Evolutionary conservation across 2,329 filamentous ascomycete species (phyloP), one percentile per base, ranked within the genome.

Genomic region (Calonectria ilicicola): DNA sequence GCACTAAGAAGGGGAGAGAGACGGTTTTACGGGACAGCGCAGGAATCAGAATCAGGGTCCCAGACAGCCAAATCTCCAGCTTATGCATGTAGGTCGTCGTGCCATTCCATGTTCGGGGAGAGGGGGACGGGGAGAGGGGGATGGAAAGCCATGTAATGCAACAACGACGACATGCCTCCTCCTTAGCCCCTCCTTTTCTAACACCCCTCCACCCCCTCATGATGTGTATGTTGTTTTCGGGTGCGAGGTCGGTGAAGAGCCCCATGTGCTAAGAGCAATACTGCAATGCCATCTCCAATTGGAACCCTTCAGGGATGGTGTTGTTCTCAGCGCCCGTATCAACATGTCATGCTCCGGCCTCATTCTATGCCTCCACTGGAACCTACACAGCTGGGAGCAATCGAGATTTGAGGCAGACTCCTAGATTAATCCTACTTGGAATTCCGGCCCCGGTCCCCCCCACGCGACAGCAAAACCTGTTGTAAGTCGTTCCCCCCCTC

Each of bases 51-150:
- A 60, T 35, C 58, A 51, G 29, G 60, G 51, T 51, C 29, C 23
- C 35, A 23, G 35, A 65, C 17, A 67, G 14, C 32, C 32, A 40
- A 60, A 46, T 49, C 51, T 63, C 64, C 38, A 67, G 53, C 69
- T 67, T 71, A 67, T 67, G 56, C 64, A 64, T 56, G 56, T 63
- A 62, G 35, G 32, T 63, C 35, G 69, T 56, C 38, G 38, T 67
- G 49, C 44, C 68, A 66, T 70, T 56, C 56, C 63, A 46, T 66
- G 68, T 51, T 56, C 46, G 49, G 62, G 19, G 60, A 56, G 46
- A 44, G 53, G 38, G 42, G 44, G 67, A 51, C 26, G 46, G 56
- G 29, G 49, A 23, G 53, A n/a, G n/a, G n/a, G n/a, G n/a, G 67
- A 51, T 32, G 46, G 56, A 19, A 62, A 23, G 53, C 53, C 53